Conservation (phyloP, 306 rosid species). For the Ormosia emarginata region DNA sequence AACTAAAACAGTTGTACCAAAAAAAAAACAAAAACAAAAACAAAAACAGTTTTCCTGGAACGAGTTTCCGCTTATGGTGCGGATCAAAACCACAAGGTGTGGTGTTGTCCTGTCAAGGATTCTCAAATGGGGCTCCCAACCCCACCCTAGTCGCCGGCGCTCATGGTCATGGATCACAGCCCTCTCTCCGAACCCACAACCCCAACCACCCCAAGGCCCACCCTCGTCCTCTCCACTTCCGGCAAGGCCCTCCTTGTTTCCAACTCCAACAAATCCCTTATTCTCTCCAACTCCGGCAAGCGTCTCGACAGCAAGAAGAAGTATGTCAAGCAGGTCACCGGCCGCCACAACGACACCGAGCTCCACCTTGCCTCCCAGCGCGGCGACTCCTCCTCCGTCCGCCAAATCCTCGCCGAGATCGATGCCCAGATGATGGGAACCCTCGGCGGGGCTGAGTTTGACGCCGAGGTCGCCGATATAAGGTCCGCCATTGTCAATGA, state of each 20-base stretch:
- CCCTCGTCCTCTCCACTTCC: slow-evolving; percentile 47
- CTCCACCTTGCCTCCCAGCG: slow-evolving; percentile 78
- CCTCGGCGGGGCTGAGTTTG: slow-evolving; percentile 56
- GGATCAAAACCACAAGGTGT: neutral
- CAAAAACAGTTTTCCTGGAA: neutral
- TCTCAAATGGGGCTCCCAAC: slow-evolving; percentile 23
- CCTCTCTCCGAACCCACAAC: slow-evolving; percentile 47
- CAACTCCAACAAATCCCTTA: slow-evolving; percentile 57
- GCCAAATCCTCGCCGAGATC: slow-evolving; percentile 50
- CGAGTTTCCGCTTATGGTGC: slow-evolving; percentile 30
- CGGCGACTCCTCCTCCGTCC: slow-evolving; percentile 49
- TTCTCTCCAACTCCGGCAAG: slow-evolving; percentile 54
- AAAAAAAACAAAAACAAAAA: no score
- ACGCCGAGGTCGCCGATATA: slow-evolving; percentile 58
- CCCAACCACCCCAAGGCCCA: slow-evolving; percentile 46
- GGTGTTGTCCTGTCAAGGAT: neutral
- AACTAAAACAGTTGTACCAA: no score
- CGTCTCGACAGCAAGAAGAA: slow-evolving; percentile 58
- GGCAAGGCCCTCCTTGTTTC: slow-evolving; percentile 59
- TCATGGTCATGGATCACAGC: slow-evolving; percentile 30
- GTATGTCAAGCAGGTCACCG: slow-evolving; percentile 82
- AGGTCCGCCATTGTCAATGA: slow-evolving; percentile 73
- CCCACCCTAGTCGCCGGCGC: neutral
- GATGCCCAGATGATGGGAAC: slow-evolving; percentile 72
- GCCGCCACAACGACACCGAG: slow-evolving; percentile 78